Evolutionary conservation across 179 eudicot genomes (phyloP).

Genomic region (Corrigiola litoralis): DNA sequence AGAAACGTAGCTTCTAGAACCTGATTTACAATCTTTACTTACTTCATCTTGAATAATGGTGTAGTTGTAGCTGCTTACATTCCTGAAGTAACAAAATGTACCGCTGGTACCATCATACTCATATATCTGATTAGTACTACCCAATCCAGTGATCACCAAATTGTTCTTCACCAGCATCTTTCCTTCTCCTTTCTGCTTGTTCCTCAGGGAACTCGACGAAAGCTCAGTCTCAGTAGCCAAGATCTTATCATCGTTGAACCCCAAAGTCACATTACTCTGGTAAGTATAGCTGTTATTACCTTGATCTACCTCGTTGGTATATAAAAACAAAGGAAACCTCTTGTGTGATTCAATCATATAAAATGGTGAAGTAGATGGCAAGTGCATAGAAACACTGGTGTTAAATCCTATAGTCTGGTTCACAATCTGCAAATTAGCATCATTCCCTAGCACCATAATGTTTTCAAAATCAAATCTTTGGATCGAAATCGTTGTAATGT

Average conservation of each 20-base stretch:
- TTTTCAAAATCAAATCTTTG: conserved; percentile 51
- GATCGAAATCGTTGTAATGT: conserved; percentile 37
- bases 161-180: conserved; percentile 53
- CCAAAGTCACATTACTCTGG: conserved; percentile 46
- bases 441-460: conserved; percentile 47
- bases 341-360: conserved; percentile 30
- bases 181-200: conserved; percentile 60
- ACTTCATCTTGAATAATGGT: conserved; percentile 57
- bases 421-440: conserved; percentile 54
- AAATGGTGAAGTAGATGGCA: conserved; percentile 16
- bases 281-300: conserved; percentile 33
- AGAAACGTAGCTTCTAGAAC: conserved; percentile 10
- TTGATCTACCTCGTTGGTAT: conserved; percentile 37
- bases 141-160: conserved; percentile 58
- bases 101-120: conserved; percentile 28
- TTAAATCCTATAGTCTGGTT: conserved; percentile 56
- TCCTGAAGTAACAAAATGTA: conserved; percentile 58
- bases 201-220: conserved; percentile 34
- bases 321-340: conserved; percentile 49
- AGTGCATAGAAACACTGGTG: conserved; percentile 33
- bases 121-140: conserved; percentile 62
- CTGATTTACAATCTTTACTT: conserved; percentile 32
- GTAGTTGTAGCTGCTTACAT: conserved; percentile 66
- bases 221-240: conserved; percentile 15
- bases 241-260: conserved; percentile 38